Evolutionary conservation across 345 rosid genomes (phyloP).

Genomic region (Eucalyptus sp.): DNA sequence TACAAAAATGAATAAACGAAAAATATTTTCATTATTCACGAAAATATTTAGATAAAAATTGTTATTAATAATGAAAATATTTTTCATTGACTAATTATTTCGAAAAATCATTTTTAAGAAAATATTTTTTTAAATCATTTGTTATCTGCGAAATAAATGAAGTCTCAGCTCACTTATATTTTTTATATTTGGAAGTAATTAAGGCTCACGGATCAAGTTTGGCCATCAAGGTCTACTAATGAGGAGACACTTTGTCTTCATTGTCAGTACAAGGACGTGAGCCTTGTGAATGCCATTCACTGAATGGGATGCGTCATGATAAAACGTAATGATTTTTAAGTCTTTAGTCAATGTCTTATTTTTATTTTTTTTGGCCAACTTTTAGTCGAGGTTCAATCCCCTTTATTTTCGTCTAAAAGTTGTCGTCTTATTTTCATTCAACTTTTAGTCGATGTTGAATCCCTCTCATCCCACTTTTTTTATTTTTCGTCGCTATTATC

Average conservation of each 20-base stretch:
- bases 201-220: background rate
- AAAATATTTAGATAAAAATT: background rate
- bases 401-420: background rate
- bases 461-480: background rate
- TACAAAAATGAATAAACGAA: accelerated
- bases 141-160: accelerated
- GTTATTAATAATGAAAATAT: background rate
- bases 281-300: too few relatives aligned
- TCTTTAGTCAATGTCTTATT: background rate
- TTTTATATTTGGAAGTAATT: background rate
- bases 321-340: background rate
- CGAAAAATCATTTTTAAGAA: accelerated
- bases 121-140: background rate
- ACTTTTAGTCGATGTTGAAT: background rate
- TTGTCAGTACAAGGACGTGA: too few relatives aligned
- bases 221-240: background rate
- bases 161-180: background rate
- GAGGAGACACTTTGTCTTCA: background rate
- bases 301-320: background rate
- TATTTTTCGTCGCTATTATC: background rate
- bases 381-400: background rate
- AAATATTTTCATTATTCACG: background rate
- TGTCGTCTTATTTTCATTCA: too few relatives aligned
- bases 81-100: background rate
- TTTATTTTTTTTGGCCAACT: background rate